These are phyloP conservation scores for Geotrichum siamense DNA, from an alignment of 1,139 yeast genomes.

Conservation along the genomic window DNA sequence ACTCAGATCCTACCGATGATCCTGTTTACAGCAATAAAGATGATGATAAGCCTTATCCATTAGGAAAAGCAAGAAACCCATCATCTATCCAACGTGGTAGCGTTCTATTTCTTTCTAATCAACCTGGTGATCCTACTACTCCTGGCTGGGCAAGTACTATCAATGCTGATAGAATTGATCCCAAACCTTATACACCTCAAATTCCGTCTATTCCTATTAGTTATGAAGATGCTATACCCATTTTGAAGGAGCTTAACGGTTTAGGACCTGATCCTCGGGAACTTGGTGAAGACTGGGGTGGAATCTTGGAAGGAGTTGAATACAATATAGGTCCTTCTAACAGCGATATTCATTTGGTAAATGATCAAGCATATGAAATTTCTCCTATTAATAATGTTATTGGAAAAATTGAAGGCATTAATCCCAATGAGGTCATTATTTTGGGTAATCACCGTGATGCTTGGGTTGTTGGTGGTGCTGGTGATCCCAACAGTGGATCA, in stretches of 20 bases:
- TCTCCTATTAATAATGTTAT: conserved; percentile 55
- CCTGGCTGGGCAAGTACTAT: conserved; percentile 69
- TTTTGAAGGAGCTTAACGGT: conserved; percentile 48
- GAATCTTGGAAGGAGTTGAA: conserved; percentile 43
- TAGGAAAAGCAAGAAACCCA: conserved; percentile 65
- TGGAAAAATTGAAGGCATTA: conserved; percentile 48
- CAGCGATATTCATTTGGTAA: conserved; percentile 44
- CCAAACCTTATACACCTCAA: conserved; percentile 44
- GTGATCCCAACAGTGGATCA: conserved; percentile 64
- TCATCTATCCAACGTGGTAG: conserved; percentile 75
- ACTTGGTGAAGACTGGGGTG: conserved; percentile 40
- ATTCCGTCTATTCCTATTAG: conserved; percentile 62
- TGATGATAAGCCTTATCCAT: conserved; percentile 53
- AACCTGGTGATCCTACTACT: conserved; percentile 87
- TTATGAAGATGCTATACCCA: conserved; percentile 50
- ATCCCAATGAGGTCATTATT: conserved; percentile 45
- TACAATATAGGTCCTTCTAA: conserved; percentile 62
- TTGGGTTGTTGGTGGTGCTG: conserved; percentile 68
- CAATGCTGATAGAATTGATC: conserved; percentile 44
- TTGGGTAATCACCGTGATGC: conserved; percentile 69
- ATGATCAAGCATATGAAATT: conserved; percentile 50
- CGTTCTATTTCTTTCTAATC: conserved; percentile 64
- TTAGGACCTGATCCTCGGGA: conserved; percentile 40
- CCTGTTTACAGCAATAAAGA: conserved; percentile 42
- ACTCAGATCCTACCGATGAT: conserved; percentile 65